Evolutionary conservation across 176 grass and related monocot genomes (phyloP), one percentile per base, ranked within the genome.

Genomic region (Triticum monococcum): DNA sequence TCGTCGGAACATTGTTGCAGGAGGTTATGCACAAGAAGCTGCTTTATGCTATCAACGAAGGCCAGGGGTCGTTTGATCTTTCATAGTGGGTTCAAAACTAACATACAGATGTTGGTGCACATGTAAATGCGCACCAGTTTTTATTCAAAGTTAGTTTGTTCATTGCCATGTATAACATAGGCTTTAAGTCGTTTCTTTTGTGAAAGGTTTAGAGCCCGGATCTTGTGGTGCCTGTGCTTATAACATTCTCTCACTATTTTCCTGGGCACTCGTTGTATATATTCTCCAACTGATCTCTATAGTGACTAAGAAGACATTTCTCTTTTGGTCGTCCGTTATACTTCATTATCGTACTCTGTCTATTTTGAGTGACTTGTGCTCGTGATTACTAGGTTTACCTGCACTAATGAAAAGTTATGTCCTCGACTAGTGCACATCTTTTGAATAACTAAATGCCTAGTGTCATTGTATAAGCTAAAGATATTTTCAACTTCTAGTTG

Each of bases 51-150:
- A 95, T 97, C 75, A 93, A 74, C 43, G 95, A 97, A 90, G 95
- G 95, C 48, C 95, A 93, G 83, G 95, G 95, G 32, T 97, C 95
- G 28, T 97, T 97, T 88, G 95, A 97, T 91, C 95, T 97, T 74
- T 97, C 95, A n/a, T 97, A 83, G 86, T 20, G 18, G 56, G 56
- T 77, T 81, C 52, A 61, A 75, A 22, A 89, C 87, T 84, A 73
- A 89, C 87, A 89, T 79, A 89, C 12, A 82, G 73, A 63, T 88
- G 72, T 73, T 73, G 64, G 81, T 79, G 41, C 23, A 57, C 36
- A 11, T 5, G 62, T 69, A 70, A 79, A 41, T 78, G 60, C 46
- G 81, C 20, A 16, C 26, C 79, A 77, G 66, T 77, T 64, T 43
- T 43, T 77, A 43, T 59, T 4, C 30, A 45, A 59, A 69, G 20